Evolutionary conservation across 2,329 filamentous ascomycete species (phyloP).

Genomic region (Ceratocystiopsis minuta): DNA sequence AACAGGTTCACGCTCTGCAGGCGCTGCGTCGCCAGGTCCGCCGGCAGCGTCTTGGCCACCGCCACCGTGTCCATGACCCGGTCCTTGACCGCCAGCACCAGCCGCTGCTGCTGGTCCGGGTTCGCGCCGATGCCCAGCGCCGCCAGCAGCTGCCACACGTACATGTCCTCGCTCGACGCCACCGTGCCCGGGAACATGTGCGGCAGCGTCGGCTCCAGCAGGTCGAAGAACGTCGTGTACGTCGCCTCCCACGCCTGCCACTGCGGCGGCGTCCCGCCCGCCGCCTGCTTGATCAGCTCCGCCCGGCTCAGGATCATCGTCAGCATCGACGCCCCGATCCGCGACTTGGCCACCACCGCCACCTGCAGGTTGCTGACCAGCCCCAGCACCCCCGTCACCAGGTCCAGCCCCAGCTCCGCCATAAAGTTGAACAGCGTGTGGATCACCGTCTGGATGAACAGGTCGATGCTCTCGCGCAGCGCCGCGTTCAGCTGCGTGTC

Average conservation of each 20-base stretch:
- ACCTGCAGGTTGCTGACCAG: constrained; percentile 73
- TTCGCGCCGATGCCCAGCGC: constrained; percentile 86
- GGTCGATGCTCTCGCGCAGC: constrained; percentile 78
- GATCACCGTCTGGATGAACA: constrained; percentile 79
- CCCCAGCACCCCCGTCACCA: constrained; percentile 77
- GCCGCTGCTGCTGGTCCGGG: constrained; percentile 83
- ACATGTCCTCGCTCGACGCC: constrained; percentile 78
- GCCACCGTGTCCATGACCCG: constrained; percentile 89
- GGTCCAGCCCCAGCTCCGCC: constrained; percentile 75
- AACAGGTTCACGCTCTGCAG: constrained; percentile 91
- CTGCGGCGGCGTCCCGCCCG: constrained; percentile 48
- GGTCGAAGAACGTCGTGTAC: constrained; percentile 77
- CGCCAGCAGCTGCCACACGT: constrained; percentile 95
- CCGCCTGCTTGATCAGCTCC: constrained; percentile 76
- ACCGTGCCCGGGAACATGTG: constrained; percentile 85
- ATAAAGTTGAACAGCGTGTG: constrained; percentile 79
- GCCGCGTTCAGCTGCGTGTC: constrained; percentile 59
- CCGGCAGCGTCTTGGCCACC: constrained; percentile 74
- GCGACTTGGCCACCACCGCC: constrained; percentile 66
- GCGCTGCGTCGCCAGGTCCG: constrained; percentile 67
- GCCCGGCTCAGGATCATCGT: constrained; percentile 90
- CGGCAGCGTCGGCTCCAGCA: constrained; percentile 64
- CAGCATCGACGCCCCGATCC: constrained; percentile 74
- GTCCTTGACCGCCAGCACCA: constrained; percentile 93
- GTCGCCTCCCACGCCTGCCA: constrained; percentile 69